Evolutionary conservation across 768 basidiomycete species (phyloP), one percentile per base, ranked within the genome.

Genomic region (Trametes villosa): DNA sequence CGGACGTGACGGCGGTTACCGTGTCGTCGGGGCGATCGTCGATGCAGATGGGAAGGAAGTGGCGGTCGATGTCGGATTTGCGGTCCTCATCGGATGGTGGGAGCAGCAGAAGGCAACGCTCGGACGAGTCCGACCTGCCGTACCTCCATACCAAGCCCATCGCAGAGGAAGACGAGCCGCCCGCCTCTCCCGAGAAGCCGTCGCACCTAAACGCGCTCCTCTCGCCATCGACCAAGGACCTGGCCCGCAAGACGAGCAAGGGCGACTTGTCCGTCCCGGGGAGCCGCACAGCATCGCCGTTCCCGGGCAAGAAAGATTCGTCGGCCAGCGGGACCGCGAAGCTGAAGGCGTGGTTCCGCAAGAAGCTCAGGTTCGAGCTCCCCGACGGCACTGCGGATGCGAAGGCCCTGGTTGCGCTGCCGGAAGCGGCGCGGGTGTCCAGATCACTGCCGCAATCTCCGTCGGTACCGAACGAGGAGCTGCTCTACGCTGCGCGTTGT

Each of bases 281-380:
- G 40, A 62, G 55, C 33, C 62, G 57, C 30, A 53, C 40, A 40
- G 56, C 40, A 26, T 67, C 53, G 45, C 54, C 60, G 12, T 55
- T 40, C 26, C 63, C 59, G 36, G 47, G 6, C 22, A 59, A 55
- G 45, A 68, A 70, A 38, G 66, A 66, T 2, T 38, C 60, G 3
- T 62, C 65, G 52, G 70, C 69, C 20, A 68, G 75, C 17, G 78
- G 80, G 15, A 74, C 82, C 5, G 78, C 81, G 46, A 83, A 78
- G 63, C 69, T 89, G 45, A 87, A 83, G 64, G 78, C 82, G 5
- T 89, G 88, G 88, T 72, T 86, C 67, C 85, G 80, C 73, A 83
- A 82, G 63, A 87, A 87, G 62, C 76, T 88, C 29, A 65, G 74
- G 9, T 59, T 54, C 44, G 57, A 57, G 52, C 40, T 45, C 20